These are phyloP conservation scores for Chrysoporthe cubensis DNA, from an alignment of 2,329 filamentous ascomycete species.

Conservation along the genomic window DNA sequence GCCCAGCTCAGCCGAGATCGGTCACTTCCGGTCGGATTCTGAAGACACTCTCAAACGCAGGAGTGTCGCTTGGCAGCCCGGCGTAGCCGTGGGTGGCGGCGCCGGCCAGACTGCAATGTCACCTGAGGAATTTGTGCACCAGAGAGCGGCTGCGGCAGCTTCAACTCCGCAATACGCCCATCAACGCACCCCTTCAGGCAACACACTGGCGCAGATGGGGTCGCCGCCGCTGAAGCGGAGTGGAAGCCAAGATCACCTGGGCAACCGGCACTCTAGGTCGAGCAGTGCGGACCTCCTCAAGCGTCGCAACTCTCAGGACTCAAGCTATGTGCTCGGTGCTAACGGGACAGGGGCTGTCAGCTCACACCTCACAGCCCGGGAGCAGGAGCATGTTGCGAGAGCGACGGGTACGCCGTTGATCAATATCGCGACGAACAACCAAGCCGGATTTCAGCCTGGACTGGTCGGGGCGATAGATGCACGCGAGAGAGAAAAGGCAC, in stretches of 20 bases:
- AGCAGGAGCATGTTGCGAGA: constrained; percentile 87
- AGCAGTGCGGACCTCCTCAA: constrained; percentile 53
- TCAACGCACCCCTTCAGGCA: constrained; percentile 61
- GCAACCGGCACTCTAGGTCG: constrained; percentile 46
- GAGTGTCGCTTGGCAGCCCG: constrained; percentile 81
- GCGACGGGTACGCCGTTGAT: constrained; percentile 79
- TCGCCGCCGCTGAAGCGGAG: constrained; percentile 48
- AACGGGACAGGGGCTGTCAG: constrained; percentile 44
- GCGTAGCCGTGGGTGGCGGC: constrained; percentile 55
- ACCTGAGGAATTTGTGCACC: constrained; percentile 82
- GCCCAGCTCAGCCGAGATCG: constrained; percentile 33
- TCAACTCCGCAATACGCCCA: constrained; percentile 60
- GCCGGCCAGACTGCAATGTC: constrained; percentile 60
- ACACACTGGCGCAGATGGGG: constrained; percentile 46
- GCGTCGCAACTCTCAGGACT: constrained; percentile 63
- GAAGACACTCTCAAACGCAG: constrained; percentile 59
- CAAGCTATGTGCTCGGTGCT: constrained; percentile 55
- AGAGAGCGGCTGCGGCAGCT: constrained; percentile 65
- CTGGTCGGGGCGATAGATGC: constrained; percentile 80
- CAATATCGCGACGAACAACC: constrained; percentile 60
- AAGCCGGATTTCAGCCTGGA: constrained; percentile 54
- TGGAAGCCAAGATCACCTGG: constrained; percentile 46
- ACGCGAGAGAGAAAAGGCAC: constrained; percentile 76
- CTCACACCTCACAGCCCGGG: constrained; percentile 76
- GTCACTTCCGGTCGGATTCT: constrained; percentile 52